Evolutionary conservation across 1,284 basidiomycete genomes (phyloP).

Genomic region (Heterobasidion irregulare): DNA sequence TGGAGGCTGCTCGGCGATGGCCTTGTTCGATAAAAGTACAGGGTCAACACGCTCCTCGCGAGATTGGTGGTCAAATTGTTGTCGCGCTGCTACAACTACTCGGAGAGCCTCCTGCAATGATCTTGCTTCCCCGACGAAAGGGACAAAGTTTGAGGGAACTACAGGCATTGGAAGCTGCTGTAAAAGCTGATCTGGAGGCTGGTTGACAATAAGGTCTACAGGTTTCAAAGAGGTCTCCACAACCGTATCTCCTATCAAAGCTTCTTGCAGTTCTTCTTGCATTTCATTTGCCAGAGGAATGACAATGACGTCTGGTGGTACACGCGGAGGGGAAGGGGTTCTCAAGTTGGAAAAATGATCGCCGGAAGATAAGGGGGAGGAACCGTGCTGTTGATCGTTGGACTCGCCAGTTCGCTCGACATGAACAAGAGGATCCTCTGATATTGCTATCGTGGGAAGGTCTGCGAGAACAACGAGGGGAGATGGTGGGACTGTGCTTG

Average conservation of each 20-base stretch:
- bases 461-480: too few relatives aligned
- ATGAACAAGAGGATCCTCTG: not conserved
- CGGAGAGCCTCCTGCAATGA: slow-evolving; percentile 50
- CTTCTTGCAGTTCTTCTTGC: slow-evolving; percentile 1
- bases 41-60: slow-evolving; percentile 53
- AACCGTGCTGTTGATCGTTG: not conserved
- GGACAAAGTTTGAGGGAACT: not conserved
- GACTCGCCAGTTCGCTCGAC: not conserved
- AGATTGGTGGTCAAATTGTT: slow-evolving; percentile 49
- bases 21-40: slow-evolving; percentile 50
- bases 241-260: not conserved
- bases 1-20: slow-evolving; percentile 27
- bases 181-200: not conserved
- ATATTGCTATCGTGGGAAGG: too few relatives aligned
- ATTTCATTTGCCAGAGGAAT: not conserved
- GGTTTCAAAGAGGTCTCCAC: not conserved
- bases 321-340: not conserved
- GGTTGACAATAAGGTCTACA: not conserved
- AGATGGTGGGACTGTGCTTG: not conserved
- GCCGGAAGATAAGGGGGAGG: not conserved
- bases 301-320: not conserved
- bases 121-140: slow-evolving; percentile 2
- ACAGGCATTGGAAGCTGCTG: not conserved
- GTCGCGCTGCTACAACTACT: slow-evolving; percentile 50
- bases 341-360: not conserved